Evolutionary conservation across 1,284 basidiomycete genomes (phyloP).

Genomic region (Cutaneotrichosporon sp.): DNA sequence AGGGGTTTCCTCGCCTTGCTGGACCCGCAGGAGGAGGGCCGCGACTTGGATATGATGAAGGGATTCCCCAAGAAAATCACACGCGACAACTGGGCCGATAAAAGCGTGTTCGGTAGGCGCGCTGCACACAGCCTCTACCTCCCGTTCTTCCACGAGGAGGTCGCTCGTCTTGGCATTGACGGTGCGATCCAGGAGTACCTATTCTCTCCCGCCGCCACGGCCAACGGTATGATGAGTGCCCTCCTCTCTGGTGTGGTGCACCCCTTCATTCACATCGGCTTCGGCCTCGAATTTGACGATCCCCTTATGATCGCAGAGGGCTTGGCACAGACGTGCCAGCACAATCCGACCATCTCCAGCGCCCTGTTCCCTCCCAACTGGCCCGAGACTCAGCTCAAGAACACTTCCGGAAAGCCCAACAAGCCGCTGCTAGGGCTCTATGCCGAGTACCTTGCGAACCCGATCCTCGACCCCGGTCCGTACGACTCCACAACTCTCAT

Average conservation of each 20-base stretch:
- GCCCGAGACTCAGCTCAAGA: slow-evolving; percentile 24
- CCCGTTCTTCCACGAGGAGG: slow-evolving; percentile 60
- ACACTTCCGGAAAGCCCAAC: not conserved
- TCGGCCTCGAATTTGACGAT: slow-evolving; percentile 63
- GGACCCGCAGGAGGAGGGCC: slow-evolving; percentile 51
- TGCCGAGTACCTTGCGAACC: slow-evolving; percentile 26
- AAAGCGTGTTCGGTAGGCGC: slow-evolving; percentile 59
- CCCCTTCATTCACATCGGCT: slow-evolving; percentile 67
- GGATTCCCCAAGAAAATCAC: slow-evolving; percentile 35
- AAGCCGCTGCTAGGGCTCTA: slow-evolving; percentile 37
- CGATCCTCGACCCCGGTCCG: slow-evolving; percentile 55
- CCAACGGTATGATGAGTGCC: slow-evolving; percentile 60
- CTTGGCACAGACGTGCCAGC: slow-evolving; percentile 81
- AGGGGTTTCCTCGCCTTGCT: slow-evolving; percentile 56
- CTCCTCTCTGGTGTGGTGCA: slow-evolving; percentile 59
- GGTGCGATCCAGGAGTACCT: slow-evolving; percentile 60
- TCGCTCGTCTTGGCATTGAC: slow-evolving; percentile 55
- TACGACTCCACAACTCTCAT: slow-evolving; percentile 60
- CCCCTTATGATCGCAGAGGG: slow-evolving; percentile 61
- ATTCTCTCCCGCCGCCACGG: slow-evolving; percentile 54
- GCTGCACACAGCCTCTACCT: slow-evolving; percentile 61
- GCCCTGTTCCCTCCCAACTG: slow-evolving; percentile 28
- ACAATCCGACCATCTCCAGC: slow-evolving; percentile 98
- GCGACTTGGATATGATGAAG: slow-evolving; percentile 26
- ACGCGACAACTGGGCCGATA: slow-evolving; percentile 58